Percentiles rank a stretch among this genome's conserved stretches.
phyloP scores from a whole-genome alignment of 1,139 yeast species.

The Protomyces arabidopsidicola region DNA sequence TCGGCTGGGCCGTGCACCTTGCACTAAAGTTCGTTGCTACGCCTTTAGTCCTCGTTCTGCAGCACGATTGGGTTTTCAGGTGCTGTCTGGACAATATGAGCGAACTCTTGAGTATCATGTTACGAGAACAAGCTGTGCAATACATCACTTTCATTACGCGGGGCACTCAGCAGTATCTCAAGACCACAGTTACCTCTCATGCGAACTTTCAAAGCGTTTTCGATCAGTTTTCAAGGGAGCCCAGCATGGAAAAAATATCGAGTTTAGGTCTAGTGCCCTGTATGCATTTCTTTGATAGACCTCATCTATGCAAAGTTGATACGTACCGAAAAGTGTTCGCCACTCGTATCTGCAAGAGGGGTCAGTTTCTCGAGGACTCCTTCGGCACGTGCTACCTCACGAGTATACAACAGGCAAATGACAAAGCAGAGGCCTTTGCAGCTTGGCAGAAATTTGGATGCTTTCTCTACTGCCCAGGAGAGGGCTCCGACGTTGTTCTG shows the following conservation, averaged over 20 bases:
- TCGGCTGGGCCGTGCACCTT: slow-evolving; percentile 2
- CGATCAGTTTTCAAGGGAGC: not conserved
- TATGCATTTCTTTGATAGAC: slow-evolving; percentile 16
- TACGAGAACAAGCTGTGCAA: not conserved
- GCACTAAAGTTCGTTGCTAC: slow-evolving; percentile 2
- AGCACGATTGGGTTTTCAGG: slow-evolving; percentile 23
- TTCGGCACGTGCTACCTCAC: slow-evolving; percentile 3
- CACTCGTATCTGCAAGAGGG: not conserved
- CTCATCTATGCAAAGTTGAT: slow-evolving; percentile 7
- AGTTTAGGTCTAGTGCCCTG: not conserved
- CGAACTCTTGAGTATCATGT: not conserved
- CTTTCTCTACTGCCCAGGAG: slow-evolving; percentile 5
- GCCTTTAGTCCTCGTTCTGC: slow-evolving; percentile 13
- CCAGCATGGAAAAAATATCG: not conserved
- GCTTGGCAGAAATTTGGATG: slow-evolving; percentile 6
- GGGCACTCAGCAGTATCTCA: not conserved
- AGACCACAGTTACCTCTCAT: not conserved
- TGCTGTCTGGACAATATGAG: not conserved
- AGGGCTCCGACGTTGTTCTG: slow-evolving; percentile 1
- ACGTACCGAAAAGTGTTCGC: not conserved
- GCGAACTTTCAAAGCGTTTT: not conserved
- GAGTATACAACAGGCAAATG: not conserved
- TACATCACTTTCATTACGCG: slow-evolving; percentile 13
- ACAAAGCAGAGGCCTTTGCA: not conserved
- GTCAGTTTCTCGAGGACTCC: slow-evolving; percentile 21